Base-by-base conservation (phyloP, 2,329 filamentous ascomycete species). In the Pestalotiopsis sp. region DNA sequence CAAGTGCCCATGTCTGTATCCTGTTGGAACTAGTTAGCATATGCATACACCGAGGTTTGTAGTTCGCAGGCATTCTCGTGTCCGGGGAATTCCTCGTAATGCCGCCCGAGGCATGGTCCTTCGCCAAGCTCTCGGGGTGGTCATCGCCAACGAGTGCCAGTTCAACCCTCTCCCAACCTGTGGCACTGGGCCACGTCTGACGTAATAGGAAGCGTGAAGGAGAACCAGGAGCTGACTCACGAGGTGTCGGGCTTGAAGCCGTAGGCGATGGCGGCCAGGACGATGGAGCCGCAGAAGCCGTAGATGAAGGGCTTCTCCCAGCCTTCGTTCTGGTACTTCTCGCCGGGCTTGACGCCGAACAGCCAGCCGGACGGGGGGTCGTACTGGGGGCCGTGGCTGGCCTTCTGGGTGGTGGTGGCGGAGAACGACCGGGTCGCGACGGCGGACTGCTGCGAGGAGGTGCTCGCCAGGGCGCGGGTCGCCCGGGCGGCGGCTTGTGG, bases 1-100 rank as follows among this genome's bases (percentile, higher is more conserved):
- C 96, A 57, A 99, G 89, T 71, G 96, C 96, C 96, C 96, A 99
- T 66, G 95, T 98, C 86, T 98, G 96, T 89, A 99, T 98, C 81
- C 96, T 99, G 75, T 69, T 52, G 14, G 68, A 20, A 65, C 35
- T 20, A 24, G 71, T 81, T 74, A 80, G 78, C 71, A 72, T 55
- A 67, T 30, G 20, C 1, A 64, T 26, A 26, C 26, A 26, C 5
- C 26, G 26, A 26, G 26, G 26, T 26, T 26, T 4, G 26, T 26
- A 26, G 26, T 26, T 26, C 26, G 26, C 26, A 26, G 4, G 26
- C 26, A 26, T 26, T 26, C 26, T 26, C 26, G 26, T 26, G 26
- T 26, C 5, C 26, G 26, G 26, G 26, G 26, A 26, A 26, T 26
- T 26, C 4, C 26, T 26, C 26, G 26, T 26, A 4, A 26, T 26